phyloP scores from a whole-genome alignment of 2,329 filamentous ascomycete genomes.

The Botryotinia narcissicola region DNA sequence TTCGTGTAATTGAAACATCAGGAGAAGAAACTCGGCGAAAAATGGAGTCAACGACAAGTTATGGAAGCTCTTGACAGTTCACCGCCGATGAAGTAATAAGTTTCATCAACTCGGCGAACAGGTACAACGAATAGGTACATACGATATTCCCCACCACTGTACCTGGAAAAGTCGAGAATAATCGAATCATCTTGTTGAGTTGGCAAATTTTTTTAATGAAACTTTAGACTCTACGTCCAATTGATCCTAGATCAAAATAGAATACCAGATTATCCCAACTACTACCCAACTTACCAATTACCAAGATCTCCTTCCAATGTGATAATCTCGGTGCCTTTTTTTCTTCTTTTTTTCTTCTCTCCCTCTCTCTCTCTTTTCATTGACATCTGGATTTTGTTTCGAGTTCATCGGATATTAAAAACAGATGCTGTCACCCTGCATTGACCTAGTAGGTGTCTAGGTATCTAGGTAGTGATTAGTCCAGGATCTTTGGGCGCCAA shows the following conservation, averaged over 20 bases:
- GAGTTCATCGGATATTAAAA: not conserved
- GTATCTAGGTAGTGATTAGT: no score
- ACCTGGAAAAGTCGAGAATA: not conserved
- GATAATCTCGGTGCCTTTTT: not conserved
- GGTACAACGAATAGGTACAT: constrained; percentile 10
- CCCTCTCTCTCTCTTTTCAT: not conserved
- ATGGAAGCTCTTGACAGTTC: constrained; percentile 1
- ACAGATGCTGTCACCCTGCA: constrained; percentile 13
- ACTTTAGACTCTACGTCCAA: not conserved
- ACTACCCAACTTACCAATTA: not conserved
- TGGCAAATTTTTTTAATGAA: not conserved
- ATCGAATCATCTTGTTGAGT: not conserved
- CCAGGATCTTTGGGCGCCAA: constrained; percentile 17
- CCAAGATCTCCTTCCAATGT: not conserved
- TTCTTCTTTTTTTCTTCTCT: not conserved
- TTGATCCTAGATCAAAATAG: not conserved
- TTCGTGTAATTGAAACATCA: constrained; percentile 1
- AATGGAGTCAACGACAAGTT: constrained; percentile 11
- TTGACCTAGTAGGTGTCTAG: not conserved
- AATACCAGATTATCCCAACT: not conserved
- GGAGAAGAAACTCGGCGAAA: not conserved
- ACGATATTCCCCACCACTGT: not conserved
- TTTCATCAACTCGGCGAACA: constrained; percentile 20
- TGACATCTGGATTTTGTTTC: not conserved
- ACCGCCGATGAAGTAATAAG: constrained; percentile 1